Conservation (phyloP, 2,329 filamentous ascomycete genomes). For the Fusarium sp. region DNA sequence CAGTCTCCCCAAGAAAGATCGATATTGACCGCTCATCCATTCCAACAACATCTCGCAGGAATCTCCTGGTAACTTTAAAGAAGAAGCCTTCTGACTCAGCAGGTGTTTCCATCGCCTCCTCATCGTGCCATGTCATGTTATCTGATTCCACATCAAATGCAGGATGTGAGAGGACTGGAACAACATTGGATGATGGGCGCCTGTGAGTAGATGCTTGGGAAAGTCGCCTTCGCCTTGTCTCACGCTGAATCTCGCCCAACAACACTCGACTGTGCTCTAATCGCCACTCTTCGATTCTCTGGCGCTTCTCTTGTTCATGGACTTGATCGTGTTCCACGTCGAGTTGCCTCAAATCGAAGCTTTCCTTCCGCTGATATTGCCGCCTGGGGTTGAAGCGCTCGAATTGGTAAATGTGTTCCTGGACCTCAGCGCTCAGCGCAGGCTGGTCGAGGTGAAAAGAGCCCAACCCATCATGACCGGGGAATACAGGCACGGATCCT, state of each 20-base stretch:
- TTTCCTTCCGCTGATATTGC: constrained; percentile 68
- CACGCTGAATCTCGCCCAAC: constrained; percentile 89
- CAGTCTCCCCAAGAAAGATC: constrained; percentile 86
- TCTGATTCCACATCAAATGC: constrained; percentile 55
- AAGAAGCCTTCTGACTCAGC: constrained; percentile 79
- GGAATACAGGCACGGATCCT: constrained; percentile 80
- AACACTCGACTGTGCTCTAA: constrained; percentile 90
- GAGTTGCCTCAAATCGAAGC: constrained; percentile 65
- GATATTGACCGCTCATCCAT: constrained; percentile 89
- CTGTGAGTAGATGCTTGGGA: constrained; percentile 66
- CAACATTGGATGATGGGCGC: constrained; percentile 48
- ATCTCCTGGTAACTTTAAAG: constrained; percentile 84
- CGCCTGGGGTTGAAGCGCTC: constrained; percentile 86
- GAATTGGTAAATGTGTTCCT: constrained; percentile 91
- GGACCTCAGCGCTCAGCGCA: constrained; percentile 70
- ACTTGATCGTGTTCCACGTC: constrained; percentile 68
- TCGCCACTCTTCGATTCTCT: constrained; percentile 92
- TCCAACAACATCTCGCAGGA: constrained; percentile 91
- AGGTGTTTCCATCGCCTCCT: constrained; percentile 61
- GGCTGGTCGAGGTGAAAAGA: constrained; percentile 80
- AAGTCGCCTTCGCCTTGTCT: constrained; percentile 79
- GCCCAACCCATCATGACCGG: constrained; percentile 91
- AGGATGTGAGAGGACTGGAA: constrained; percentile 49
- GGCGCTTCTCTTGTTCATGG: constrained; percentile 81
- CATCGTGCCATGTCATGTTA: constrained; percentile 68